phyloP scores from a whole-genome alignment of 331 rosid species.

The Pyrus hybrid region DNA sequence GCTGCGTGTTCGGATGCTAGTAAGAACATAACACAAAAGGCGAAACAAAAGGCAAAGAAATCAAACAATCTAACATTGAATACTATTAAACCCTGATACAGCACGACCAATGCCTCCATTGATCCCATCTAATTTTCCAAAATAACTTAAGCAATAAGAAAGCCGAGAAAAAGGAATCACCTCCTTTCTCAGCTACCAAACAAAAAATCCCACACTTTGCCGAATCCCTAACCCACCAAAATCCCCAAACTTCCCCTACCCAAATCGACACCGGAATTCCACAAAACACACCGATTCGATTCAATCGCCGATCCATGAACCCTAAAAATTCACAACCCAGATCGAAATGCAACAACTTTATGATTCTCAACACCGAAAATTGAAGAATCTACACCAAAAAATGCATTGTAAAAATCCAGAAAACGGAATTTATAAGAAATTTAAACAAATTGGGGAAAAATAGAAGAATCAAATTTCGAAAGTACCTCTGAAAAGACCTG shows the following conservation, averaged over 20 bases:
- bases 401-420: background rate
- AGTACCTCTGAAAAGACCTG: slow-evolving; percentile 7
- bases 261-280: background rate
- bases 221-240: background rate
- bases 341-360: background rate
- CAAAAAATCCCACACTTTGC: background rate
- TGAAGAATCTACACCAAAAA: background rate
- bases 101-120: background rate
- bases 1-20: background rate
- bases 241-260: background rate
- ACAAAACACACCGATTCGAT: background rate
- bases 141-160: background rate
- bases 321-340: background rate
- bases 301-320: background rate
- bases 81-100: background rate
- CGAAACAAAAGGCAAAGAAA: background rate
- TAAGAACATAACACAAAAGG: background rate
- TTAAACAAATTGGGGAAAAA: background rate
- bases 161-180: background rate
- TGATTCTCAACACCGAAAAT: background rate
- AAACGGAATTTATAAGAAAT: background rate
- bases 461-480: background rate
- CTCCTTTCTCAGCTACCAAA: slow-evolving; percentile 1
- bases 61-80: background rate
- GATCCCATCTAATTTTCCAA: background rate